Percentiles rank a stretch among this genome's conserved stretches.
phyloP scores from a whole-genome alignment of 495 filamentous ascomycete genomes.

The Penicillium riverlandense region DNA sequence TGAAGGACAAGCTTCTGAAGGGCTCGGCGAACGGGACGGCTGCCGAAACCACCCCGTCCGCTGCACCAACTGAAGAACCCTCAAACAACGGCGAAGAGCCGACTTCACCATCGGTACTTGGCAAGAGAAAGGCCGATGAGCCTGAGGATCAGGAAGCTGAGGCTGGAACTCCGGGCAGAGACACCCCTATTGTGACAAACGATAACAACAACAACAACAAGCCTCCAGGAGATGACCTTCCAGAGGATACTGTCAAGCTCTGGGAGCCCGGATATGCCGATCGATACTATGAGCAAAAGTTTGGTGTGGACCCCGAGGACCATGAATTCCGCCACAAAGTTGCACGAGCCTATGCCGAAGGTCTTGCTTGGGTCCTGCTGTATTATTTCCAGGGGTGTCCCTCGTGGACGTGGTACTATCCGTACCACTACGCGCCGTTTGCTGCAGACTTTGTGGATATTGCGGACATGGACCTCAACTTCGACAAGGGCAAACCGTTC shows the following conservation, averaged over 20 bases:
- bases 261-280: conserved; percentile 96
- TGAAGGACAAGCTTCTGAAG: conserved; percentile 74
- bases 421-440: conserved; percentile 97
- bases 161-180: conserved; percentile 49
- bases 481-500: conserved; percentile 82
- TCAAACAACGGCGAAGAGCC: conserved; percentile 14
- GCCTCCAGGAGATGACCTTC: conserved; percentile 48
- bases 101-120: conserved; percentile 41
- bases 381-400: conserved; percentile 99
- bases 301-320: conserved; percentile 75
- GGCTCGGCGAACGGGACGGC: conserved; percentile 15
- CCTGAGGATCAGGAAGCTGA: conserved; percentile 55
- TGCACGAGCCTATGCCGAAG: conserved; percentile 88
- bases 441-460: conserved; percentile 91
- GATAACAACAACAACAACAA: conserved; percentile 16
- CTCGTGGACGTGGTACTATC: conserved; percentile 98
- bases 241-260: conserved; percentile 74
- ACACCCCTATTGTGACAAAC: conserved; percentile 37
- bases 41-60: conserved; percentile 9
- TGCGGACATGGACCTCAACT: conserved; percentile 66
- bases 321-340: conserved; percentile 86
- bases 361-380: conserved; percentile 91
- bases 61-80: conserved; percentile 9
- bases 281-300: conserved; percentile 96
- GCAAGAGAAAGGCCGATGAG: conserved; percentile 56